Conservation (phyloP, 2,329 filamentous ascomycete genomes). For the Knufia fluminis region DNA sequence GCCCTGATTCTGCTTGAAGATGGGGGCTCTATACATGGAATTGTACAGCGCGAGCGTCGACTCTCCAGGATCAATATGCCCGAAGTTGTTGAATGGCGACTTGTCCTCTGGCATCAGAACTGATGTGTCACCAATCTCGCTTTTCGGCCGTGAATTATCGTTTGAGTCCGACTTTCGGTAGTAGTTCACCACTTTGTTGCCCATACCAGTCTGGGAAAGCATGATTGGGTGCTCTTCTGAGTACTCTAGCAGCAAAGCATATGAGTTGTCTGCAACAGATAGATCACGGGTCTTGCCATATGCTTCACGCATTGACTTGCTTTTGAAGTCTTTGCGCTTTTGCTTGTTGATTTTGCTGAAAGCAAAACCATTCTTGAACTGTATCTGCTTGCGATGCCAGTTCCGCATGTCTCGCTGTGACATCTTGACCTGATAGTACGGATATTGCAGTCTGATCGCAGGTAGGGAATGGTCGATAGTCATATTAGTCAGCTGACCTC, state of each 20-base stretch:
- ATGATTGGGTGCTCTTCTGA: slow-evolving; percentile 88
- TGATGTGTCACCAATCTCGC: slow-evolving; percentile 78
- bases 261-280: slow-evolving; percentile 79
- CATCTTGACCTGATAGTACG: slow-evolving; percentile 87
- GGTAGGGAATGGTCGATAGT: slow-evolving; percentile 93
- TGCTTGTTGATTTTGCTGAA: slow-evolving; percentile 58
- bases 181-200: slow-evolving; percentile 91
- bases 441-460: slow-evolving; percentile 82
- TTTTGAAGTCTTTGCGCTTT: slow-evolving; percentile 76
- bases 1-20: slow-evolving; percentile 77
- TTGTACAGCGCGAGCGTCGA: slow-evolving; percentile 87
- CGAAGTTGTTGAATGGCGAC: slow-evolving; percentile 92
- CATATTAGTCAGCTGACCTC: slow-evolving; percentile 81
- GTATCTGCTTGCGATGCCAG: slow-evolving; percentile 73
- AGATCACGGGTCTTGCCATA: slow-evolving; percentile 75
- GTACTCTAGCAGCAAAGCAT: slow-evolving; percentile 83
- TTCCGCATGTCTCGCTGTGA: slow-evolving; percentile 62
- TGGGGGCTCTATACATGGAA: slow-evolving; percentile 85
- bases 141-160: slow-evolving; percentile 65
- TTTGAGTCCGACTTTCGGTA: slow-evolving; percentile 78
- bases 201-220: slow-evolving; percentile 95
- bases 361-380: slow-evolving; percentile 58
- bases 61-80: slow-evolving; percentile 83
- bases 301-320: slow-evolving; percentile 65
- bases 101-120: slow-evolving; percentile 87